Evolutionary conservation across 306 rosid species (phyloP).

Genomic region (Vicia sativa): DNA sequence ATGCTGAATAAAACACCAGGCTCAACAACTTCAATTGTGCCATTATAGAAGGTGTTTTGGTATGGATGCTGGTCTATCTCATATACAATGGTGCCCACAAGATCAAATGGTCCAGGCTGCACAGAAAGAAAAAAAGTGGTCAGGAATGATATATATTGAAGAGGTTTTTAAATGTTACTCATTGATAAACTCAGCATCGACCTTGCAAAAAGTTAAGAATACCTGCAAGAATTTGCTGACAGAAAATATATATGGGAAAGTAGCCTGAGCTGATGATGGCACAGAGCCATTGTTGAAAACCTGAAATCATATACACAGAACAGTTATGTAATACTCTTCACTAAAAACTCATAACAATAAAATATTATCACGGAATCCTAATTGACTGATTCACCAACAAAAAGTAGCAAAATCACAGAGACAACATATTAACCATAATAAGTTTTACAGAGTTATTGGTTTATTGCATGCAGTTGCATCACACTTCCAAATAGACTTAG

Average conservation of each 20-base stretch:
- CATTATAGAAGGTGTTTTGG: conserved; percentile 81
- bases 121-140: conserved; percentile 36
- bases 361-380: conserved; percentile 1
- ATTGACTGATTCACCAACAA: conserved; percentile 1
- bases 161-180: conserved; percentile 8
- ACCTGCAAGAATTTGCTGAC: conserved; percentile 96
- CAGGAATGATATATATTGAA: background rate
- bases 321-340: conserved; percentile 13
- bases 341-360: conserved; percentile 2
- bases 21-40: conserved; percentile 85
- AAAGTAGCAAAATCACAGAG: conserved; percentile 7
- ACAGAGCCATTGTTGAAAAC: conserved; percentile 72
- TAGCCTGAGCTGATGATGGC: conserved; percentile 75
- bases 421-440: conserved; percentile 13
- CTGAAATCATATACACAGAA: conserved; percentile 44
- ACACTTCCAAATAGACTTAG: conserved; percentile 8
- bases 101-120: conserved; percentile 94
- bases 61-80: conserved; percentile 79
- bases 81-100: conserved; percentile 76
- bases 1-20: conserved; percentile 71
- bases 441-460: conserved; percentile 15
- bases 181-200: background rate
- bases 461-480: background rate
- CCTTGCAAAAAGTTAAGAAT: conserved; percentile 20
- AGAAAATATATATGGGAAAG: conserved; percentile 78